phyloP scores from a whole-genome alignment of 2,329 filamentous ascomycete species.

The Pseudogymnoascus destructans region DNA sequence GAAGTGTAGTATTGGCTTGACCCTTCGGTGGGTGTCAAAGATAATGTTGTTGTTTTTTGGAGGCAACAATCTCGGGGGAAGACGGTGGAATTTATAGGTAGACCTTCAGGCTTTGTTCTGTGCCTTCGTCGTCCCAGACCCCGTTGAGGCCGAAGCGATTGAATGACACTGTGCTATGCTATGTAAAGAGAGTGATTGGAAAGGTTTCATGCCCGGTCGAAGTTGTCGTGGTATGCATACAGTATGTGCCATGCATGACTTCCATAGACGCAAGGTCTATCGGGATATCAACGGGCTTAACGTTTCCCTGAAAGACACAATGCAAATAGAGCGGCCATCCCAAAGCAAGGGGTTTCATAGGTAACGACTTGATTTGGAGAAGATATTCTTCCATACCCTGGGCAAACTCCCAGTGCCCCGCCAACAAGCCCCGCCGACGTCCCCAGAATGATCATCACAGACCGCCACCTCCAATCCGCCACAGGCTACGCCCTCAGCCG shows the following conservation, averaged over 20 bases:
- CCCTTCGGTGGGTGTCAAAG: background rate
- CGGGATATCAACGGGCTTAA: background rate
- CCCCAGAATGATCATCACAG: background rate
- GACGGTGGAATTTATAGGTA: background rate
- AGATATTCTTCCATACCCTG: background rate
- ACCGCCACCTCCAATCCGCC: slow-evolving; percentile 19
- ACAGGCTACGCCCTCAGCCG: slow-evolving; percentile 42
- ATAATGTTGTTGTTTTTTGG: background rate
- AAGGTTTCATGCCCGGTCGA: background rate
- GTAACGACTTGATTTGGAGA: background rate
- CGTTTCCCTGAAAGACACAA: background rate
- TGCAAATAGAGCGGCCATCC: background rate
- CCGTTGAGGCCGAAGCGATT: background rate
- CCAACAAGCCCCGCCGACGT: slow-evolving; percentile 21
- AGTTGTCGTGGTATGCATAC: background rate
- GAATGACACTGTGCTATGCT: too few species aligned
- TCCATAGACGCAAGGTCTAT: background rate
- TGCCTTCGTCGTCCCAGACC: background rate
- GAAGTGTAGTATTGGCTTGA: background rate
- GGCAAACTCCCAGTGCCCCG: background rate
- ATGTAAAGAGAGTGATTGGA: background rate
- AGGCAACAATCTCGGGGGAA: background rate
- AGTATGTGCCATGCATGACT: background rate
- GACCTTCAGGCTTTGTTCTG: background rate
- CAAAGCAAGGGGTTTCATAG: background rate